Evolutionary conservation across 306 rosid genomes (phyloP).

Genomic region (Corylus americana): DNA sequence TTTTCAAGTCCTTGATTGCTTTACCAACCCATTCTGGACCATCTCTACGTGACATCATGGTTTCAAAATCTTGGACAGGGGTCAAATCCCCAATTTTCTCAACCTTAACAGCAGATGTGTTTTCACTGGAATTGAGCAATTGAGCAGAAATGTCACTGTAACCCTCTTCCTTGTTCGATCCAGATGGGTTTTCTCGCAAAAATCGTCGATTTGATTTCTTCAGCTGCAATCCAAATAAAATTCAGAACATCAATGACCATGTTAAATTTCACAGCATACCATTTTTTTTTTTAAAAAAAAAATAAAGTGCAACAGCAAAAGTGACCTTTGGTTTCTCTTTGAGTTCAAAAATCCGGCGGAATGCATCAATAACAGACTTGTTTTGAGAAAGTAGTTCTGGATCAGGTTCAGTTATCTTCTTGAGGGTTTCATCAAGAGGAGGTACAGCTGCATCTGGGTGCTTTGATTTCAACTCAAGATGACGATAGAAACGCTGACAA

Average conservation of each 20-base stretch:
- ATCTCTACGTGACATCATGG: conserved; percentile 73
- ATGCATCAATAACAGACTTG: conserved; percentile 47
- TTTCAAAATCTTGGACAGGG: conserved; percentile 82
- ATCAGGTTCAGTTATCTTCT: conserved; percentile 73
- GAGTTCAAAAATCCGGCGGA: conserved; percentile 47
- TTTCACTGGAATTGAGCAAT: conserved; percentile 32
- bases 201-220: conserved; percentile 53
- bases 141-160: conserved; percentile 40
- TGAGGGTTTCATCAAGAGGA: conserved; percentile 72
- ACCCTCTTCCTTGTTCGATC: conserved; percentile 38
- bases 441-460: conserved; percentile 72
- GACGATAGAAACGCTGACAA: conserved; percentile 71
- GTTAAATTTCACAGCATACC: not conserved
- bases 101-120: conserved; percentile 41
- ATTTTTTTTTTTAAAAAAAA: not conserved
- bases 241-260: conserved; percentile 13
- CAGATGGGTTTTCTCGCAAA: conserved; percentile 43
- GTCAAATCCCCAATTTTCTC: conserved; percentile 64
- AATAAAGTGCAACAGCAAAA: not conserved
- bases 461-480: conserved; percentile 78
- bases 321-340: conserved; percentile 63
- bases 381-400: conserved; percentile 53
- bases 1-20: conserved; percentile 68
- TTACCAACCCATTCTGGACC: conserved; percentile 68
- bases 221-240: conserved; percentile 41